These are phyloP conservation scores for Ophiocordyceps robertsii DNA, from an alignment of 2,329 filamentous ascomycete species.

Conservation along the genomic window DNA sequence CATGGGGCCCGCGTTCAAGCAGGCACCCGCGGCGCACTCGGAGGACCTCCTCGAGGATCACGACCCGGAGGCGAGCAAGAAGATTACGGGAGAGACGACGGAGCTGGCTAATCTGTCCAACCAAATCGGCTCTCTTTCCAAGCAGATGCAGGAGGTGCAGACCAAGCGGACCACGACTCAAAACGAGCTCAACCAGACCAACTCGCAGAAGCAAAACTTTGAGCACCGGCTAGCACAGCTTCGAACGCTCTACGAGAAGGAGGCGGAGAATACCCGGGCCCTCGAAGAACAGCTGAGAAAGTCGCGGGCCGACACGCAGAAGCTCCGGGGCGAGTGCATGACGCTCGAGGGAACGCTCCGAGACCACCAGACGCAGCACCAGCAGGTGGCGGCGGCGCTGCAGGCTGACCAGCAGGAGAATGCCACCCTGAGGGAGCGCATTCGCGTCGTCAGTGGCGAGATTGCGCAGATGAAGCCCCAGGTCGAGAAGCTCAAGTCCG, in stretches of 20 bases:
- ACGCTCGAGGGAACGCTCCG: slow-evolving; percentile 69
- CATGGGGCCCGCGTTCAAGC: neutral
- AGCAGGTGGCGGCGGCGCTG: slow-evolving; percentile 58
- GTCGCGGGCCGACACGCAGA: slow-evolving; percentile 69
- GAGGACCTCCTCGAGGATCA: slow-evolving; percentile 87
- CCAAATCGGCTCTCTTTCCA: slow-evolving; percentile 80
- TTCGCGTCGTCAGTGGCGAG: slow-evolving; percentile 69
- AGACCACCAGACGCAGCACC: slow-evolving; percentile 73
- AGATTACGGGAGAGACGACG: slow-evolving; percentile 74
- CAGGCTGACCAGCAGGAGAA: slow-evolving; percentile 88
- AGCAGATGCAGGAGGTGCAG: slow-evolving; percentile 89
- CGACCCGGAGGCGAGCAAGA: slow-evolving; percentile 79
- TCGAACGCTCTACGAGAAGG: slow-evolving; percentile 80
- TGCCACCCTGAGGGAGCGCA: slow-evolving; percentile 69
- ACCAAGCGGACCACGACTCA: slow-evolving; percentile 67
- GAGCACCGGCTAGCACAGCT: slow-evolving; percentile 80
- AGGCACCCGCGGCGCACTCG: slow-evolving; percentile 41
- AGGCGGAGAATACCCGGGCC: slow-evolving; percentile 72
- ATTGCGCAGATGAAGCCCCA: slow-evolving; percentile 75
- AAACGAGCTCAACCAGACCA: slow-evolving; percentile 68
- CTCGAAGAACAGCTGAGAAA: slow-evolving; percentile 71
- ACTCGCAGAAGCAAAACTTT: slow-evolving; percentile 82
- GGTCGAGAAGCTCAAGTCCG: slow-evolving; percentile 83
- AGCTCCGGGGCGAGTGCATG: slow-evolving; percentile 71
- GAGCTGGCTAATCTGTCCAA: slow-evolving; percentile 94